These are phyloP conservation scores for Rhinocladiella mackenziei DNA, from an alignment of 2,329 filamentous ascomycete species.

Conservation along the genomic window DNA sequence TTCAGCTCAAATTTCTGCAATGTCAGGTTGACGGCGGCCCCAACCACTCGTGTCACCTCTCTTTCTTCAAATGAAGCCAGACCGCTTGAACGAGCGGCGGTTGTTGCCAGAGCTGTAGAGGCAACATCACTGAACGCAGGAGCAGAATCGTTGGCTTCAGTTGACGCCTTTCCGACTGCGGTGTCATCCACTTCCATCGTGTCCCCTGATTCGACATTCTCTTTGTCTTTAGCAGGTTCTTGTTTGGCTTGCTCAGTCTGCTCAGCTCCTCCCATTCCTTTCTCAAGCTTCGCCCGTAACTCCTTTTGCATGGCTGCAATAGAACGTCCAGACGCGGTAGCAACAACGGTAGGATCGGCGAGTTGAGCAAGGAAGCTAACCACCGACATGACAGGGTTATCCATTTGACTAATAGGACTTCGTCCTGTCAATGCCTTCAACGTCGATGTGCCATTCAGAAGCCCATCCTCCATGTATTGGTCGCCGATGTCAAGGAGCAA, in stretches of 20 bases:
- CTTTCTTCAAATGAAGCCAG: conserved; percentile 95
- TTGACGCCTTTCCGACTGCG: conserved; percentile 21
- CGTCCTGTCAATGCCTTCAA: conserved; percentile 71
- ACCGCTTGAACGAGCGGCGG: conserved; percentile 78
- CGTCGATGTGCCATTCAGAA: conserved; percentile 55
- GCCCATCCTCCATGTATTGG: conserved; percentile 84
- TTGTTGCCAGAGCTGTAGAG: conserved; percentile 77
- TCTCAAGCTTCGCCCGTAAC: conserved; percentile 73
- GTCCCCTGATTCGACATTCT: conserved; percentile 37
- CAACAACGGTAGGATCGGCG: conserved; percentile 83
- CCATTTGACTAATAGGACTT: conserved; percentile 83
- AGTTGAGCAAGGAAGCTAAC: conserved; percentile 90
- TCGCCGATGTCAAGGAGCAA: conserved; percentile 95
- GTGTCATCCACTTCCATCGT: conserved; percentile 60
- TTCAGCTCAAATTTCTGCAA: conserved; percentile 95
- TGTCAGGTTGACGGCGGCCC: conserved; percentile 87
- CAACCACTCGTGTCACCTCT: conserved; percentile 90
- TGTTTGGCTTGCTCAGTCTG: conserved; percentile 48
- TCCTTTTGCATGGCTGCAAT: conserved; percentile 80
- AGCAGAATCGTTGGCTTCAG: conserved; percentile 58
- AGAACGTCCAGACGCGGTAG: conserved; percentile 82
- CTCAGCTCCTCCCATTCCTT: conserved; percentile 48
- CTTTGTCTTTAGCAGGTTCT: conserved; percentile 48
- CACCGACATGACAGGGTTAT: conserved; percentile 95
- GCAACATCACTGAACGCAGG: conserved; percentile 53